These are phyloP conservation scores for Exophiala calicioides DNA, from an alignment of 2,329 filamentous ascomycete species.

Conservation along the genomic window DNA sequence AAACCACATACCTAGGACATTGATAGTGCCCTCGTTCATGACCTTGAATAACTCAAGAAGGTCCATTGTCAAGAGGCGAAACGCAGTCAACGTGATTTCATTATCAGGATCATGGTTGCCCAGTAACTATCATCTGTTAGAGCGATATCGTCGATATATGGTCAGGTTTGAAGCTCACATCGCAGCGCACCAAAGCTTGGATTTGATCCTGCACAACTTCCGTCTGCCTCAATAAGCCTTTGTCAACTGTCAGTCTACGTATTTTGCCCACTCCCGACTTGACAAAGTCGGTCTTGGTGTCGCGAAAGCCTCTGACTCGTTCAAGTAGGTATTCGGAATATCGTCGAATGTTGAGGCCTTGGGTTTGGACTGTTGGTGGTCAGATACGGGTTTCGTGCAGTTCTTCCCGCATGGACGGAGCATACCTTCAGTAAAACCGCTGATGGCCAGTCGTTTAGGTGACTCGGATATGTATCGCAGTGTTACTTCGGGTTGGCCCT, in stretches of 20 bases:
- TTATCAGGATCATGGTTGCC: slow-evolving; percentile 81
- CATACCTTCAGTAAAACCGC: slow-evolving; percentile 88
- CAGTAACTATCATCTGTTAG: slow-evolving; percentile 65
- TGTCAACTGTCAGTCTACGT: slow-evolving; percentile 84
- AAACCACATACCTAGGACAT: slow-evolving; percentile 73
- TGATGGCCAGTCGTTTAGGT: slow-evolving; percentile 80
- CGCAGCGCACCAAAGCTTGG: slow-evolving; percentile 79
- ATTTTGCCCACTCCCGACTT: slow-evolving; percentile 77
- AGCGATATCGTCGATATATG: background rate
- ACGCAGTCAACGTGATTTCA: slow-evolving; percentile 93
- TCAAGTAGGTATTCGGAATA: slow-evolving; percentile 86
- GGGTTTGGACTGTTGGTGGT: slow-evolving; percentile 72
- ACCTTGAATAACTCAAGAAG: slow-evolving; percentile 88
- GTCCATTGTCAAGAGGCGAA: slow-evolving; percentile 86
- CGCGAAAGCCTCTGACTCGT: slow-evolving; percentile 76
- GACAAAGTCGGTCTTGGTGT: slow-evolving; percentile 89
- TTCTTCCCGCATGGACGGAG: too few species aligned
- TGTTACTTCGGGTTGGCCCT: slow-evolving; percentile 87
- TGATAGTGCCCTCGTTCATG: slow-evolving; percentile 96
- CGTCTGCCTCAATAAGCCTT: slow-evolving; percentile 87
- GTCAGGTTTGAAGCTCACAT: slow-evolving; percentile 55
- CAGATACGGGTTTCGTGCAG: background rate
- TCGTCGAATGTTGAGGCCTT: slow-evolving; percentile 89
- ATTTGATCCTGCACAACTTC: slow-evolving; percentile 89
- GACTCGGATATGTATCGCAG: slow-evolving; percentile 80